A percentile compares a stretch with the other conserved stretches of the same genome.
Conservation (phyloP, 441 rosid genomes). For the Gossypium schwendimanii region DNA sequence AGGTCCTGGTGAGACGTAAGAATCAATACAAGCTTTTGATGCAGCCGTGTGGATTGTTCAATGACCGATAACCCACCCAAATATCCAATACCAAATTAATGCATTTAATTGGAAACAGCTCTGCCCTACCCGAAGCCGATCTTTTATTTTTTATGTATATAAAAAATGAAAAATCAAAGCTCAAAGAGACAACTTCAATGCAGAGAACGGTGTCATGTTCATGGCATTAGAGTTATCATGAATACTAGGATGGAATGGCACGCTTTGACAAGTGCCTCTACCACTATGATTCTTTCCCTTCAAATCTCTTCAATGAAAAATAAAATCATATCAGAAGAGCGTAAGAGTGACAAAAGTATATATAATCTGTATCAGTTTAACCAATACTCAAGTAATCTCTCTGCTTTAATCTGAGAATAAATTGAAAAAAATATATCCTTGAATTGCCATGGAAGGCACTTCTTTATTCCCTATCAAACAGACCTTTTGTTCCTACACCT, state of each 20-base stretch:
- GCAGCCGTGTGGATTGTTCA: not conserved
- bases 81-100: not conserved
- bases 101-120: not conserved
- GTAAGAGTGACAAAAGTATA: conserved; percentile 21
- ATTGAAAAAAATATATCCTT: conserved; percentile 22
- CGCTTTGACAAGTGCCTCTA: not conserved
- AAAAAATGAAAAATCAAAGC: not conserved
- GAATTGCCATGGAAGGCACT: conserved; percentile 40
- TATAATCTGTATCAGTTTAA: conserved; percentile 16
- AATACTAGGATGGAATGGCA: not conserved
- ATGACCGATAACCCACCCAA: not conserved
- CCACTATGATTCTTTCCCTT: conserved; percentile 16
- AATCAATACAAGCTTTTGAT: not conserved
- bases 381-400: conserved; percentile 32
- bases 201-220: not conserved
- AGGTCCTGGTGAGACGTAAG: not conserved
- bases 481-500: not conserved
- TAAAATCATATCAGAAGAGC: not conserved
- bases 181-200: not conserved
- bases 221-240: not conserved
- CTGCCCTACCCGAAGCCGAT: no score
- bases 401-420: conserved; percentile 2
- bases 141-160: no score
- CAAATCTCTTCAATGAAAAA: not conserved
- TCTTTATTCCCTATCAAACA: conserved; percentile 18